Conservation (phyloP, 768 basidiomycete genomes). For the Collybia sp. region DNA sequence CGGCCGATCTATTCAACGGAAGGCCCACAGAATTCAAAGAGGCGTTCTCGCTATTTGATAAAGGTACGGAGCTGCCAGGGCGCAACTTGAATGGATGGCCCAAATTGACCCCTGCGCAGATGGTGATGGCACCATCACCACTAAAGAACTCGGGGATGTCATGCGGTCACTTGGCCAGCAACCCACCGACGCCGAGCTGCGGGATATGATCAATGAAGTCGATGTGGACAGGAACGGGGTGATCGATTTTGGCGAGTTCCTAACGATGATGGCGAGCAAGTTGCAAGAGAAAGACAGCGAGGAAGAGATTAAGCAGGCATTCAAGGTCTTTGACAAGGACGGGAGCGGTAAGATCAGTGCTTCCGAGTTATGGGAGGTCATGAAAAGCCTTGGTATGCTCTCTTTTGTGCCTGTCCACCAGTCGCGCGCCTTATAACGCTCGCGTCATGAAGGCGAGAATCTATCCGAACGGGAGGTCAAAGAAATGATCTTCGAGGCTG, state of each 20-base stretch:
- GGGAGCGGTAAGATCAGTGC: constrained; percentile 89
- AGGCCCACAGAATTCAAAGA: constrained; percentile 15
- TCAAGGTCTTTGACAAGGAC: constrained; percentile 97
- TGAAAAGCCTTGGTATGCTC: constrained; percentile 82
- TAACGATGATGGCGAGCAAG: constrained; percentile 82
- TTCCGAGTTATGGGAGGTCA: constrained; percentile 88
- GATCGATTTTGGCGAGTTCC: constrained; percentile 82
- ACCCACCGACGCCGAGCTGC: constrained; percentile 86
- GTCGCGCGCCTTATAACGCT: background rate
- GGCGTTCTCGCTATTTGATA: constrained; percentile 19
- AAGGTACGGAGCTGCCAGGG: constrained; percentile 13
- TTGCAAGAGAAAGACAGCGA: constrained; percentile 91
- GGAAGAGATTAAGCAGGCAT: constrained; percentile 95
- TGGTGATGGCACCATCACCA: constrained; percentile 56
- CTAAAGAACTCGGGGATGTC: constrained; percentile 85
- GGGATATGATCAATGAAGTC: constrained; percentile 96
- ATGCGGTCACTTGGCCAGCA: constrained; percentile 94
- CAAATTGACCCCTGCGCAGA: constrained; percentile 20
- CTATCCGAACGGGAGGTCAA: constrained; percentile 75
- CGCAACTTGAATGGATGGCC: background rate
- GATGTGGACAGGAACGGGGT: constrained; percentile 79
- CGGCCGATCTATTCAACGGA: background rate
- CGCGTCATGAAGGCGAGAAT: constrained; percentile 39
- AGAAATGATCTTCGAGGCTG: constrained; percentile 92
- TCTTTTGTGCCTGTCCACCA: background rate